Percentiles rank a stretch among this genome's conserved stretches.
These are phyloP conservation scores for Pseudocercospora fijiensis DNA, from an alignment of 2,329 filamentous ascomycete genomes.

Conservation along the genomic window DNA sequence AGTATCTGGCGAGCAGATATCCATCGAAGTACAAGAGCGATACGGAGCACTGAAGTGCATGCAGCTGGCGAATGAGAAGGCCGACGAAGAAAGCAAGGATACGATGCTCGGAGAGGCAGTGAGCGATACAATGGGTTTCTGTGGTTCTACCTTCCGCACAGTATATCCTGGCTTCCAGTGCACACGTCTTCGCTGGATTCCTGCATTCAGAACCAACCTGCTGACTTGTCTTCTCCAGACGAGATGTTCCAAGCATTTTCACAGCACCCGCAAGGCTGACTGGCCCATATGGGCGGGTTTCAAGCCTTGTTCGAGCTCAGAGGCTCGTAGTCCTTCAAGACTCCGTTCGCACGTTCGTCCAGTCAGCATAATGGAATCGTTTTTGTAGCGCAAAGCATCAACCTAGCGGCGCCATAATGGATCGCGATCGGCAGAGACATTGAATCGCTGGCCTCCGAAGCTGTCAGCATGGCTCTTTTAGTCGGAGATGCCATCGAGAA, in stretches of 20 bases:
- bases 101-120: neutral
- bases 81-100: neutral
- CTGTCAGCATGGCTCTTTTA: neutral
- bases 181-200: too few species aligned
- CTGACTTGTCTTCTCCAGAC: neutral
- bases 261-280: constrained; percentile 1
- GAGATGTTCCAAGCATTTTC: neutral
- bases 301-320: constrained; percentile 3
- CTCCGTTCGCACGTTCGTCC: neutral
- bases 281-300: neutral
- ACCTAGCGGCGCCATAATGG: neutral
- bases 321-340: neutral
- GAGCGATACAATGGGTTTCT: neutral
- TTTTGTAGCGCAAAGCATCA: neutral
- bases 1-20: neutral
- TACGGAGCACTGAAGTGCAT: neutral
- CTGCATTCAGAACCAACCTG: neutral
- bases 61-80: neutral
- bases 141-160: neutral
- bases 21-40: neutral
- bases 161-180: neutral
- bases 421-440: neutral
- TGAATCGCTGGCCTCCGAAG: neutral
- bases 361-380: neutral
- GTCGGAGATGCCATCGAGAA: neutral